Conservation (phyloP, 345 rosid genomes). For the Linum trigynum region DNA sequence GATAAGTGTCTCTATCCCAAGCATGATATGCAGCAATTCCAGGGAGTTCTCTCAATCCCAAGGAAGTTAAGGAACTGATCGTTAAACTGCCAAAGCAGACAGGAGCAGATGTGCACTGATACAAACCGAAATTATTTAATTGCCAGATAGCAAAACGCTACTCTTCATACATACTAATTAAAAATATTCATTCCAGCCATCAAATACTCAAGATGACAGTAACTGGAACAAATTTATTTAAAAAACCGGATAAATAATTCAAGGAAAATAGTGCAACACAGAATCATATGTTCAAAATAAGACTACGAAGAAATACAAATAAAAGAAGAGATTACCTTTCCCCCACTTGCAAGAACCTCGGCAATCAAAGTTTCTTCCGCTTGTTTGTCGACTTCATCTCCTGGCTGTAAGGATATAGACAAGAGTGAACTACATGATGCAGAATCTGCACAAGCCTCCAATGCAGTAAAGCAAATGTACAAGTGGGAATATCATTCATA, state of each 20-base stretch:
- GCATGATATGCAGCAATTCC: not conserved
- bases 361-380: constrained; percentile 61
- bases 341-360: constrained; percentile 81
- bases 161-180: too few species aligned
- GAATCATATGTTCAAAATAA: not conserved
- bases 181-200: too few species aligned
- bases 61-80: too few species aligned
- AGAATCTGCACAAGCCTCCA: not conserved
- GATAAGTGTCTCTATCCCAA: not conserved
- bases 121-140: too few species aligned
- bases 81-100: too few species aligned
- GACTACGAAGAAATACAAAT: constrained; percentile 1
- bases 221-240: too few species aligned
- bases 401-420: constrained; percentile 32
- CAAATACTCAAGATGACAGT: too few species aligned
- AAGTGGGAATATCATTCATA: not conserved
- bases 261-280: not conserved
- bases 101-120: too few species aligned
- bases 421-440: constrained; percentile 1
- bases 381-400: constrained; percentile 33
- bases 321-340: constrained; percentile 57
- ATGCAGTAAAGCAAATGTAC: not conserved
- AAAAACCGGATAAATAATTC: too few species aligned
- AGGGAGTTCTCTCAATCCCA: not conserved
- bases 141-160: too few species aligned